Evolutionary conservation across 176 grass and related monocot genomes (phyloP), one percentile per base, ranked within the genome.

Genomic region (Pontederia paniculata): DNA sequence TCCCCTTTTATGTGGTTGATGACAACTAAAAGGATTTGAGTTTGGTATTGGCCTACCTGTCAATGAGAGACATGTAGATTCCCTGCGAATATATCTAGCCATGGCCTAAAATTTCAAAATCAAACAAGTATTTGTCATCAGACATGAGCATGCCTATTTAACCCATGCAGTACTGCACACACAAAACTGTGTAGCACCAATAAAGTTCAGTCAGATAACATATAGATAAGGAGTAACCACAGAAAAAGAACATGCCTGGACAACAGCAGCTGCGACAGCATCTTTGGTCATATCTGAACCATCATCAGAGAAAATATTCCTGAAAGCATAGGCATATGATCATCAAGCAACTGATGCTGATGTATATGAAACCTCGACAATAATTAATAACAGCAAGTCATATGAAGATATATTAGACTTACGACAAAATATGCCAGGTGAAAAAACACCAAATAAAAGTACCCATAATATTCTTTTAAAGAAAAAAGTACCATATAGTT

Each of bases 281-380:
- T 19, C 69, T 55, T 84, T 82, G 47, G 80, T 68, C 54, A 70
- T 31, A 22, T 84, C 83, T 47, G 83, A 77, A 63, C 83, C 86
- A 79, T 98, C 80, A 16, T 98, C 83, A 0, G 93, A 82, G 43
- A 79, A 91, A 66, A 98, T 70, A 82, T 98, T 98, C 75, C 93
- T 98, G 74, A 54, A 47, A 74, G 70, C 65, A 17, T 63, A 62
- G 7, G 28, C 7, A 37, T 37, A 37, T 37, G 28, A 37, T 37
- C 28, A 2, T 37, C 28, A 37, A 37, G 28, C 7, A 37, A 37
- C 3, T 37, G 28, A 31, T 5, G 5, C 3, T 37, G 28, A 31
- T 5, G 5, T 5, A 37, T 2, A 37, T 5, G 7, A 37, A 37
- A 37, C 28, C 7, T 37, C 25, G 25, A 31, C 1, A 31, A 2